A percentile compares a stretch with the other conserved stretches of the same genome.
Conservation (phyloP, 305 asterid genomes). For the Solanum chacoense region DNA sequence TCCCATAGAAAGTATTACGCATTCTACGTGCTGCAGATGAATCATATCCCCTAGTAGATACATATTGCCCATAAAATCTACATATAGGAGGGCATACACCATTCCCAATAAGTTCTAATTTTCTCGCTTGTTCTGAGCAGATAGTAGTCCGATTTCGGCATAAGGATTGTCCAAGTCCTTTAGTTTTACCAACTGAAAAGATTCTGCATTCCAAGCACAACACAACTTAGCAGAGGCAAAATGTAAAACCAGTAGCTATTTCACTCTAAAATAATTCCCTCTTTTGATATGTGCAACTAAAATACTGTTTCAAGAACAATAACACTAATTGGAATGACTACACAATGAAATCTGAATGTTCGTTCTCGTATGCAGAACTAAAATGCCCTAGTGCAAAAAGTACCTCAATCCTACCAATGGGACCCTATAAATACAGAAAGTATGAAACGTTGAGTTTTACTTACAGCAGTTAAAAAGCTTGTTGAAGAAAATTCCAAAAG, state of each 20-base stretch:
- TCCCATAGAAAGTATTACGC: not conserved
- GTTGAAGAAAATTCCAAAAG: not conserved
- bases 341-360: not conserved
- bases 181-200: conserved; percentile 2
- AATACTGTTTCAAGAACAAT: not conserved
- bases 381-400: not conserved
- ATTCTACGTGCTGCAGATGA: not conserved
- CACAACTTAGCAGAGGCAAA: not conserved
- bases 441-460: not conserved
- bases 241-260: not conserved
- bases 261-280: not conserved
- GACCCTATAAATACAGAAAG: not conserved
- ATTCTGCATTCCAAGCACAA: conserved; percentile 3
- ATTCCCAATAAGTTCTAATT: not conserved
- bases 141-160: not conserved
- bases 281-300: not conserved
- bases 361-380: not conserved
- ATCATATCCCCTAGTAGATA: not conserved
- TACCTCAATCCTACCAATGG: not conserved
- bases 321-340: not conserved
- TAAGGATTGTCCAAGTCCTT: conserved; percentile 1
- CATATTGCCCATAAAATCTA: conserved; percentile 2
- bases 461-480: not conserved
- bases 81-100: not conserved
- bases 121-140: not conserved